Evolutionary conservation across 805 yeast species (phyloP).

Genomic region (Starmerella scarabaei): DNA sequence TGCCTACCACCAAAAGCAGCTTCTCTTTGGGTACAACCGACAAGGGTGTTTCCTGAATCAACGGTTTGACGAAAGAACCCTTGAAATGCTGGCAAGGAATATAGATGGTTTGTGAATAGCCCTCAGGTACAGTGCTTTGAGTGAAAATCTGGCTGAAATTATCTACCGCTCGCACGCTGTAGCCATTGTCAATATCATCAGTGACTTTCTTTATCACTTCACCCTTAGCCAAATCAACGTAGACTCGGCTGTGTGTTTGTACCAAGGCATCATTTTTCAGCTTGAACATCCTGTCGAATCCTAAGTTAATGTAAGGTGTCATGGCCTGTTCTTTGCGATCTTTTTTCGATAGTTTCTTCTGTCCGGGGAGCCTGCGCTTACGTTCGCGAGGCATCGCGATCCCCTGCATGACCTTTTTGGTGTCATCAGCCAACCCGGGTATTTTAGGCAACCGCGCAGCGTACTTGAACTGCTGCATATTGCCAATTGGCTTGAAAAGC

Average conservation of each 20-base stretch:
- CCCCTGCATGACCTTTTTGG: conserved; percentile 27
- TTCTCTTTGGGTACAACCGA: conserved; percentile 2
- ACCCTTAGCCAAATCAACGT: conserved; percentile 51
- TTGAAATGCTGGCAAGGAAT: conserved; percentile 57
- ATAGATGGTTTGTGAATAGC: conserved; percentile 56
- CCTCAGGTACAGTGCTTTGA: conserved; percentile 49
- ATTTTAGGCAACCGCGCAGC: conserved; percentile 63
- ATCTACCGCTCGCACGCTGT: conserved; percentile 55
- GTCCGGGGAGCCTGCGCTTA: conserved; percentile 38
- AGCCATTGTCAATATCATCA: conserved; percentile 49
- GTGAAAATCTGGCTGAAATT: conserved; percentile 55
- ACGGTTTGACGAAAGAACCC: conserved; percentile 20
- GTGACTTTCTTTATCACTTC: conserved; percentile 62
- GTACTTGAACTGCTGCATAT: conserved; percentile 26
- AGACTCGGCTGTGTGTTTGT: conserved; percentile 69
- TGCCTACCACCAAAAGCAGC: conserved; percentile 46
- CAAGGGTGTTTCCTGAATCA: conserved; percentile 20
- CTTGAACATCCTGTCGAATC: conserved; percentile 46
- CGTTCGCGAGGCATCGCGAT: conserved; percentile 38
- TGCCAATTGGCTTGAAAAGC: conserved; percentile 35
- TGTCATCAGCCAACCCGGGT: conserved; percentile 54
- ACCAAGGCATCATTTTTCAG: conserved; percentile 38
- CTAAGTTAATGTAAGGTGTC: conserved; percentile 70
- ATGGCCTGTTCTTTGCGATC: conserved; percentile 39
- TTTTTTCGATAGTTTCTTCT: conserved; percentile 33